Evolutionary conservation across 129 eudicot genomes (phyloP).

Genomic region (Sambucus nigra): DNA sequence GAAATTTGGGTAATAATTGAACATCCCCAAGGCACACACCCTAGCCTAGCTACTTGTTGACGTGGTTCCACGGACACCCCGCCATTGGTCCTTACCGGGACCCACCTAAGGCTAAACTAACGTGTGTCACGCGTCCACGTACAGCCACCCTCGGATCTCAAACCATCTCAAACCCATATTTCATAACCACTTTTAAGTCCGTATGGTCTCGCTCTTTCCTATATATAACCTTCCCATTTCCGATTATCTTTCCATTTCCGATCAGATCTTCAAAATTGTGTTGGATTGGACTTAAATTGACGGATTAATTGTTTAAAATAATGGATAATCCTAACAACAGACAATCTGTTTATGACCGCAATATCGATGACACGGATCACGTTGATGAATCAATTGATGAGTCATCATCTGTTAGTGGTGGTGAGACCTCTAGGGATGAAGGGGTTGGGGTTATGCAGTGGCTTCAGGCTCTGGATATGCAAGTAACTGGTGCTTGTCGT

Average conservation of each 20-base stretch:
- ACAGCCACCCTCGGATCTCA: conserved; percentile 32
- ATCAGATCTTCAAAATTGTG: not conserved
- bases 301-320: not conserved
- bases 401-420: conserved; percentile 12
- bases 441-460: conserved; percentile 49
- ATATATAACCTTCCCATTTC: conserved; percentile 8
- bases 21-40: no score
- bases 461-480: conserved; percentile 80
- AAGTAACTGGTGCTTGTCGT: conserved; percentile 95
- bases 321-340: conserved; percentile 38
- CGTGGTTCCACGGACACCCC: conserved; percentile 11
- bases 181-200: conserved; percentile 22
- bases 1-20: no score
- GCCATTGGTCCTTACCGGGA: conserved; percentile 10
- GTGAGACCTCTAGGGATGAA: conserved; percentile 17
- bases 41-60: conserved; percentile 5
- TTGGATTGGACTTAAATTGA: not conserved
- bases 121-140: conserved; percentile 14
- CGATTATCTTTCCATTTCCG: not conserved
- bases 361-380: conserved; percentile 23
- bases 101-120: conserved; percentile 3
- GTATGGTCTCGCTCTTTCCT: conserved; percentile 6
- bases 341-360: conserved; percentile 25
- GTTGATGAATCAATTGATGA: conserved; percentile 3
- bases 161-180: conserved; percentile 6